Percentiles rank a stretch among this genome's conserved stretches.
phyloP scores from a whole-genome alignment of 2,329 filamentous ascomycete genomes.

The Intubia oerlemansii region DNA sequence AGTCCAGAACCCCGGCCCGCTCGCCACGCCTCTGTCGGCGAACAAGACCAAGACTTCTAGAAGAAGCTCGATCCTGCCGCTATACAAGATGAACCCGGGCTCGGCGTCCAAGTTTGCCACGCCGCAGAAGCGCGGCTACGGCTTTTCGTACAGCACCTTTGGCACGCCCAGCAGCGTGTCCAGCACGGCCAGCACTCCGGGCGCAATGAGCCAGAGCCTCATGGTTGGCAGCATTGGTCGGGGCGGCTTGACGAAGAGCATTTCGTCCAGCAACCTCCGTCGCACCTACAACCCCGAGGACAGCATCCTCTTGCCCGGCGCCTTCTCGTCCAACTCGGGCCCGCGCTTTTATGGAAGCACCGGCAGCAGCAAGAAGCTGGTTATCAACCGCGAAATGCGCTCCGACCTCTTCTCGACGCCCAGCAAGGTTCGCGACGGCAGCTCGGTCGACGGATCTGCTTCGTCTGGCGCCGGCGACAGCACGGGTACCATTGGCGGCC shows the following conservation, averaged over 20 bases:
- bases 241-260: conserved; percentile 55
- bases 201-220: conserved; percentile 39
- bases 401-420: conserved; percentile 47
- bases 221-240: conserved; percentile 46
- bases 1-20: conserved; percentile 56
- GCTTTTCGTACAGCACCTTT: conserved; percentile 84
- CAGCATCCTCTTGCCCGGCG: conserved; percentile 67
- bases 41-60: conserved; percentile 47
- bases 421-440: conserved; percentile 24
- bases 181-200: conserved; percentile 47
- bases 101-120: conserved; percentile 63
- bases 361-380: conserved; percentile 67
- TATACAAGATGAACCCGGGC: conserved; percentile 70
- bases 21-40: conserved; percentile 72
- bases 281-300: conserved; percentile 65
- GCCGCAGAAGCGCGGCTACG: conserved; percentile 70
- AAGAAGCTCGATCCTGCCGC: conserved; percentile 59
- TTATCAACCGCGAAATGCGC: conserved; percentile 74
- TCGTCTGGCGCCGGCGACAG: neutral
- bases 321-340: conserved; percentile 50
- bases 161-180: conserved; percentile 57
- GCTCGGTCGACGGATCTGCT: neutral
- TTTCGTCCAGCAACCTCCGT: conserved; percentile 71
- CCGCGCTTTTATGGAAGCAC: conserved; percentile 44
- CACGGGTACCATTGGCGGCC: conserved; percentile 13